Percentiles rank a stretch among this genome's conserved stretches.
Evolutionary conservation across 2,329 filamentous ascomycete species (phyloP).

Genomic region (Fonsecaea pedrosoi): DNA sequence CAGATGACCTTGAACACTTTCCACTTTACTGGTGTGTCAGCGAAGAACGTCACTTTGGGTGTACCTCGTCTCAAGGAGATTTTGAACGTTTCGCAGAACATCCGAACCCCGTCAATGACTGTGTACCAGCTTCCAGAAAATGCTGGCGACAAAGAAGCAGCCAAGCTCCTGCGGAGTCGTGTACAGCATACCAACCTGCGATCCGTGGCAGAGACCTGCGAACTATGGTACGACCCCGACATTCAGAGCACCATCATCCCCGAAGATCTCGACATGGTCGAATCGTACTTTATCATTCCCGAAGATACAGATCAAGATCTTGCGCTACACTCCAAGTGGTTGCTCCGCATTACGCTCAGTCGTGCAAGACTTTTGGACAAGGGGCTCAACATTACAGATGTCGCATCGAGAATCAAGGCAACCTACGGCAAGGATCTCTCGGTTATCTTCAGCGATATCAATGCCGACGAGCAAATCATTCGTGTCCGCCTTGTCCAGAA

Average conservation of each 20-base stretch:
- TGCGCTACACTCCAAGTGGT: conserved; percentile 83
- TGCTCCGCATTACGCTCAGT: conserved; percentile 90
- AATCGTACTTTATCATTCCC: conserved; percentile 94
- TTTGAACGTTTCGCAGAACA: conserved; percentile 95
- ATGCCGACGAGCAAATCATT: conserved; percentile 92
- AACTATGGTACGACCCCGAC: conserved; percentile 97
- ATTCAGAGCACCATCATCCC: conserved; percentile 84
- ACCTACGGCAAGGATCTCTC: conserved; percentile 84
- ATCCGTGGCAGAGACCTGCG: conserved; percentile 87
- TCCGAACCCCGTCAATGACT: conserved; percentile 97
- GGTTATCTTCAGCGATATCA: conserved; percentile 97
- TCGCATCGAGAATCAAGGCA: conserved; percentile 86
- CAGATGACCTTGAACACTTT: conserved; percentile 99
- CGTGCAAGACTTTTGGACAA: conserved; percentile 96
- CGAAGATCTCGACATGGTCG: conserved; percentile 90
- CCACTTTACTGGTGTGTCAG: conserved; percentile 99
- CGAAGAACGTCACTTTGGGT: conserved; percentile 99
- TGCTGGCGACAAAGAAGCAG: conserved; percentile 73
- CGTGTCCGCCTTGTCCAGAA: conserved; percentile 81
- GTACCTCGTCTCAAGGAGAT: conserved; percentile 99
- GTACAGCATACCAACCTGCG: conserved; percentile 95
- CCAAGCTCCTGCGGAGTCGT: conserved; percentile 82
- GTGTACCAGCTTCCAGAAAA: conserved; percentile 76
- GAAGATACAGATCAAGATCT: conserved; percentile 74
- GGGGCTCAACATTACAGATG: conserved; percentile 87